Base-by-base conservation (phyloP, 345 rosid genomes). In the Murraya koenigii region DNA sequence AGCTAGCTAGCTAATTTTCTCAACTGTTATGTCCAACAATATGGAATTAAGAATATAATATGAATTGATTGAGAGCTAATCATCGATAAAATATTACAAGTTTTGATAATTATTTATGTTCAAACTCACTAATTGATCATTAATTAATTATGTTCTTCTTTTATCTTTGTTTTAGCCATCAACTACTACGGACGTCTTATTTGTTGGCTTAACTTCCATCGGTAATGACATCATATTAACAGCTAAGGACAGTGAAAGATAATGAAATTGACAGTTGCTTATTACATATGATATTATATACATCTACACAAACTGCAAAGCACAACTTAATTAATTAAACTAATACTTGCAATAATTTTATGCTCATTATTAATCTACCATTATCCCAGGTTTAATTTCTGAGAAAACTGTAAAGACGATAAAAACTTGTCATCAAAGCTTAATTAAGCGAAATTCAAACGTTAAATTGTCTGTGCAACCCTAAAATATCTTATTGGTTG, bases 21-120 rank as follows among this genome's bases (percentile, higher is more conserved):
- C 89, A 90, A 93, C 94, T 64, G 88, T 87, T 87, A 88, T 88
- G 88, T 82, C 89, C 89, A 88, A 81, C 82, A 58, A 61, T 79
- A 33, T 68, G 81, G 86, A 79, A 65, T 61, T 59, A 72, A 66
- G 75, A 47, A 61, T 35, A 36, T 28, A 63, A 44, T 66, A 67
- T 62, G 61, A 82, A 58, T 79, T 68, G 62, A 60, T 79, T 15
- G 35, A 23, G 62, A 66, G 63, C 62, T 33, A 71, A 69, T 75
- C 70, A 64, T 28, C 41, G 20, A 26, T 13, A 63, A 54, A 71
- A 33, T 71, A 55, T 8, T 56, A 33, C 28, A 22, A 13, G 10
- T 52, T 71, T 71, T 5, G 26, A 32, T 52, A 5, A 32, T 8
- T 32, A 32, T 32, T 56, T 36, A 33, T 54, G 14, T 2, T 33